A percentile compares a stretch with the other conserved stretches of the same genome.
Evolutionary conservation across 768 basidiomycete genomes (phyloP).

Genomic region (Tricholoma hemisulphureum): DNA sequence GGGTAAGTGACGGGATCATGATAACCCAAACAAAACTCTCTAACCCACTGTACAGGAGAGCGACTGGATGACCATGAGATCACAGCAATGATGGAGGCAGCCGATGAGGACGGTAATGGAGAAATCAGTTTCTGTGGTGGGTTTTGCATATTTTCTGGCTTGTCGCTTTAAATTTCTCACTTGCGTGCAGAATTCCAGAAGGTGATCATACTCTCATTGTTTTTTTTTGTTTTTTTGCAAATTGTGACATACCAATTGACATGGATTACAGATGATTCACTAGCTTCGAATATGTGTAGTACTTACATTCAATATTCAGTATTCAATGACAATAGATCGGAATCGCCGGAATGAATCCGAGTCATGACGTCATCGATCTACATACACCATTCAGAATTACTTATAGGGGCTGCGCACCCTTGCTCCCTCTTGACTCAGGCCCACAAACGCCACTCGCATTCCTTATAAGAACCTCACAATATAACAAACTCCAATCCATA

Average conservation of each 20-base stretch:
- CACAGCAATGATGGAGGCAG: slow-evolving; percentile 90
- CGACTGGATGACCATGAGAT: slow-evolving; percentile 76
- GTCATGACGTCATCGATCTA: neutral
- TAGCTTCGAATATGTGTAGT: too few relatives aligned
- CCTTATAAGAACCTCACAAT: neutral
- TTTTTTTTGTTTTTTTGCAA: too few relatives aligned
- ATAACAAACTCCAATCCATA: slow-evolving; percentile 8
- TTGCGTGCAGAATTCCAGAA: slow-evolving; percentile 14
- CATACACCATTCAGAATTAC: neutral
- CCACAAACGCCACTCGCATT: neutral
- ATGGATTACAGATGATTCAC: too few relatives aligned
- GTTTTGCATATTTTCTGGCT: slow-evolving; percentile 15
- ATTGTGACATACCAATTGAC: too few relatives aligned
- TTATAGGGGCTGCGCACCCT: neutral
- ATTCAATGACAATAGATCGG: too few relatives aligned
- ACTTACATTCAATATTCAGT: too few relatives aligned
- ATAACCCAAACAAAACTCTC: neutral
- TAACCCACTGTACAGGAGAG: slow-evolving; percentile 36
- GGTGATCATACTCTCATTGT: slow-evolving; percentile 2
- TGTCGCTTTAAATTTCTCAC: too few relatives aligned
- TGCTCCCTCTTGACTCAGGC: too few relatives aligned
- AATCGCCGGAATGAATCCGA: too few relatives aligned
- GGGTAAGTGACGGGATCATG: slow-evolving; percentile 51
- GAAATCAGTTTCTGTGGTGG: slow-evolving; percentile 77
- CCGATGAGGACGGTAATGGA: slow-evolving; percentile 81